Percentiles rank a stretch among this genome's conserved stretches.
Evolutionary conservation across 306 rosid genomes (phyloP).

Genomic region (Quercus parvula): DNA sequence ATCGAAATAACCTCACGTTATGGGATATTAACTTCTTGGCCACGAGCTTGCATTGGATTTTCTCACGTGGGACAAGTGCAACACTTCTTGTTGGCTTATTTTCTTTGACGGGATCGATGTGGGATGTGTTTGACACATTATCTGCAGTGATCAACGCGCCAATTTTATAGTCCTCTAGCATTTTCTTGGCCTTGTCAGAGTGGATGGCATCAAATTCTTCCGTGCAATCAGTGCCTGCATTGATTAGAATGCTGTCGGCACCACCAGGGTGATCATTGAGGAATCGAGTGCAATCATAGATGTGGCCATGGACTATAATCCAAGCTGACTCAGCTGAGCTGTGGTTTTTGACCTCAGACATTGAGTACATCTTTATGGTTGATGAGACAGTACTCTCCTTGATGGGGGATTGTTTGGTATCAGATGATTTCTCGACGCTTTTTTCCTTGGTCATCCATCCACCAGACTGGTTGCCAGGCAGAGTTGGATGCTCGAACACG

Average conservation of each 20-base stretch:
- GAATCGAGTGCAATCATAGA: conserved; percentile 75
- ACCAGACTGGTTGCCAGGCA: conserved; percentile 73
- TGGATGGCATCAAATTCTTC: conserved; percentile 93
- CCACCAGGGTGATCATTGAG: conserved; percentile 91
- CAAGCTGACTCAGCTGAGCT: conserved; percentile 51
- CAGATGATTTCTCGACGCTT: conserved; percentile 35
- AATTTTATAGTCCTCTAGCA: conserved; percentile 60
- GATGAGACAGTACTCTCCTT: conserved; percentile 65
- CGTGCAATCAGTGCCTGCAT: conserved; percentile 85
- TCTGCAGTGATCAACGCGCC: conserved; percentile 57
- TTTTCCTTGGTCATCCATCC: conserved; percentile 86
- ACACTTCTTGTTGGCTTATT: conserved; percentile 6
- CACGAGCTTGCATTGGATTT: conserved; percentile 61
- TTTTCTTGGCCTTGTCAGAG: conserved; percentile 73
- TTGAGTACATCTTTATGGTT: conserved; percentile 48
- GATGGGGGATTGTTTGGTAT: conserved; percentile 28
- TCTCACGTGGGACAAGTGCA: conserved; percentile 58
- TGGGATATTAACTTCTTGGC: conserved; percentile 52
- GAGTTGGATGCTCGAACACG: conserved; percentile 77
- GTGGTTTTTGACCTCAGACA: conserved; percentile 61
- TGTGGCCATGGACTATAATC: conserved; percentile 68
- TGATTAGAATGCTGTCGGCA: conserved; percentile 75
- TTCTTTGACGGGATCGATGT: conserved; percentile 51
- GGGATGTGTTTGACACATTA: conserved; percentile 24
- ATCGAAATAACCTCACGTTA: conserved; percentile 61